Evolutionary conservation across 2,329 filamentous ascomycete genomes (phyloP).

Genomic region (Ophiognomonia clavigignenti-juglandacearum): DNA sequence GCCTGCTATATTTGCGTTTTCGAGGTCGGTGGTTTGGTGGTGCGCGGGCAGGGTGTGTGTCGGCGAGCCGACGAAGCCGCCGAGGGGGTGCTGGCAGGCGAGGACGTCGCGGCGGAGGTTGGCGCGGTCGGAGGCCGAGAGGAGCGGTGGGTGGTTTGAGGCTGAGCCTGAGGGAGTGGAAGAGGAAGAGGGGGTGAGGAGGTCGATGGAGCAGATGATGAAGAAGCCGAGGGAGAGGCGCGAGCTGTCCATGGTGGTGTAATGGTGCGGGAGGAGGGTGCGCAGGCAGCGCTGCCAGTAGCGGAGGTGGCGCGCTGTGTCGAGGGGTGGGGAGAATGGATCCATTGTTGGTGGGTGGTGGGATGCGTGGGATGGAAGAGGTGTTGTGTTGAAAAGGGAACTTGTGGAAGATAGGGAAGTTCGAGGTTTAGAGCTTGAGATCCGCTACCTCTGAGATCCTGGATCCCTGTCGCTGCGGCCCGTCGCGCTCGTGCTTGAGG

Average conservation of each 20-base stretch:
- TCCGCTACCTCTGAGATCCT: no score
- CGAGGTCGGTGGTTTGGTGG: conserved; percentile 23
- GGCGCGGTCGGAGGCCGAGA: conserved; percentile 39
- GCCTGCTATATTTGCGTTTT: conserved; percentile 70
- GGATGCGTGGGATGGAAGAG: not conserved
- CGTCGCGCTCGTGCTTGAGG: no score
- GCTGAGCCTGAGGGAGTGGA: conserved; percentile 32
- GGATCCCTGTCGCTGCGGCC: no score
- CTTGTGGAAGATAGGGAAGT: no score
- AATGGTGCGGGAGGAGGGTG: conserved; percentile 72
- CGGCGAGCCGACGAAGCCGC: conserved; percentile 85
- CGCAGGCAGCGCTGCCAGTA: conserved; percentile 92
- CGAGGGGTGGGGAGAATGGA: conserved; percentile 32
- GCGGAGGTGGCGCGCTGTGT: conserved; percentile 68
- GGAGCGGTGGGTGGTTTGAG: conserved; percentile 27
- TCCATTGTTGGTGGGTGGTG: conserved; percentile 1
- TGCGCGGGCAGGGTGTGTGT: conserved; percentile 48
- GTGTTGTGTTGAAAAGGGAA: not conserved
- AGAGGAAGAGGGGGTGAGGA: conserved; percentile 67
- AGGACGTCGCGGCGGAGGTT: conserved; percentile 72
- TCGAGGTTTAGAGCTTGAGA: no score
- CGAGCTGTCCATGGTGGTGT: conserved; percentile 85
- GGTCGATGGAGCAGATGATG: conserved; percentile 77
- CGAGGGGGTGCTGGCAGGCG: conserved; percentile 74
- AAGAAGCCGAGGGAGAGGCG: conserved; percentile 89